phyloP scores from a whole-genome alignment of 495 filamentous ascomycete genomes.

The Stereocaulon alpinum region DNA sequence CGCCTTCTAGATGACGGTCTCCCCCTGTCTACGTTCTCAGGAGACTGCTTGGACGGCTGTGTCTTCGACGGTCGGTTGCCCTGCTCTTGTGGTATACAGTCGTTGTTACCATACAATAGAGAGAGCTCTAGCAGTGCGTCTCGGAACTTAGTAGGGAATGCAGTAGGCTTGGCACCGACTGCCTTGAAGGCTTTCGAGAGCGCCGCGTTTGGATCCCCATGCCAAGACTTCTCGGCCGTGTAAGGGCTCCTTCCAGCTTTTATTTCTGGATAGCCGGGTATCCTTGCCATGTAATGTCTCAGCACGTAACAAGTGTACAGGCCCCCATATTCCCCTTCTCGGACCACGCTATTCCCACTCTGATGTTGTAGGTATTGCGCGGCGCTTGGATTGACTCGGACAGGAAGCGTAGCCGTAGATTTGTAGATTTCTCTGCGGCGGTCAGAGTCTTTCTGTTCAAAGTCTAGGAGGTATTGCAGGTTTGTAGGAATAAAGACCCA shows the following conservation, averaged over 20 bases:
- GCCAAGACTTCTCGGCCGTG: background rate
- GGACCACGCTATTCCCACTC: background rate
- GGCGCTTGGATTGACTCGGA: background rate
- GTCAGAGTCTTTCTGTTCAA: slow-evolving; percentile 14
- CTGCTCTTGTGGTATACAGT: background rate
- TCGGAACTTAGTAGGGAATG: background rate
- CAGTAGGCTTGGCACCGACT: background rate
- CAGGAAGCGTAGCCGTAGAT: background rate
- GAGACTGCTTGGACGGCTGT: background rate
- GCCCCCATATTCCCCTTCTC: background rate
- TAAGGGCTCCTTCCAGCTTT: background rate
- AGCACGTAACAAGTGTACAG: background rate
- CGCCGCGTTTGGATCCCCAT: background rate
- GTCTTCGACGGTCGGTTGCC: background rate
- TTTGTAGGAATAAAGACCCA: slow-evolving; percentile 9
- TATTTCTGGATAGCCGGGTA: slow-evolving; percentile 1
- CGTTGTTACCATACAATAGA: background rate
- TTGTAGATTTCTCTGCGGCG: background rate
- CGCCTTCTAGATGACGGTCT: background rate
- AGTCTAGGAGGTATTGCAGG: slow-evolving; percentile 11
- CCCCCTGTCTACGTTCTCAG: background rate
- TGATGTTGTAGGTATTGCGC: background rate
- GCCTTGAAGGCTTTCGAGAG: slow-evolving; percentile 3
- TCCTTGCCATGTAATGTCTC: background rate
- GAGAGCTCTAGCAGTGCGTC: background rate